Conservation (phyloP, 164 flowering plant genomes). For the Nymphaea thermarum region DNA sequence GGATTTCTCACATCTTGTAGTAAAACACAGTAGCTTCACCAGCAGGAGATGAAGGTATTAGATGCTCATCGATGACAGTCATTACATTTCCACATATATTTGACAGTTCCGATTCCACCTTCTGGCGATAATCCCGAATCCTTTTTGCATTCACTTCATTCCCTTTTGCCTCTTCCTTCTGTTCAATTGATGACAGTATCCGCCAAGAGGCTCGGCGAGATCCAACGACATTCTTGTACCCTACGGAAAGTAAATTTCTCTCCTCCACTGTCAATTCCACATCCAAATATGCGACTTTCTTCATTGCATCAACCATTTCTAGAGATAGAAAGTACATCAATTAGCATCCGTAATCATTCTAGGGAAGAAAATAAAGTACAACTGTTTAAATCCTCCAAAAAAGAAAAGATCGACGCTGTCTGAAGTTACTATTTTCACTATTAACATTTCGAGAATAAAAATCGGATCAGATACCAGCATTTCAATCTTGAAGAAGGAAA, state of each 20-base stretch:
- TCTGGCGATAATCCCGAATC: slow-evolving; percentile 43
- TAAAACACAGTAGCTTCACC: slow-evolving; percentile 57
- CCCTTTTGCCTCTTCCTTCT: slow-evolving; percentile 50
- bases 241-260: slow-evolving; percentile 51
- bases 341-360: neutral
- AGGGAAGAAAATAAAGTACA: neutral
- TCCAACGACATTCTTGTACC: slow-evolving; percentile 55
- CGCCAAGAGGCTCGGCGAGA: slow-evolving; percentile 58
- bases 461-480: neutral
- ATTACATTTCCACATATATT: slow-evolving; percentile 39
- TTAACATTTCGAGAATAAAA: neutral
- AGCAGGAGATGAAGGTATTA: slow-evolving; percentile 44
- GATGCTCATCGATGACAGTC: slow-evolving; percentile 51
- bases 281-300: slow-evolving; percentile 40
- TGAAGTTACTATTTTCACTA: no score
- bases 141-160: slow-evolving; percentile 40
- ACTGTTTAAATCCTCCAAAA: neutral
- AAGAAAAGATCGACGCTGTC: neutral
- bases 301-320: slow-evolving; percentile 45
- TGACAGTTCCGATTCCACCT: slow-evolving; percentile 43
- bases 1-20: slow-evolving; percentile 39
- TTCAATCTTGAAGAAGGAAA: neutral
- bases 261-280: slow-evolving; percentile 51
- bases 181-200: slow-evolving; percentile 52
- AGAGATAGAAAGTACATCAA: neutral